These are phyloP conservation scores for Dendrothele bispora DNA, from an alignment of 768 basidiomycete genomes.

Conservation along the genomic window DNA sequence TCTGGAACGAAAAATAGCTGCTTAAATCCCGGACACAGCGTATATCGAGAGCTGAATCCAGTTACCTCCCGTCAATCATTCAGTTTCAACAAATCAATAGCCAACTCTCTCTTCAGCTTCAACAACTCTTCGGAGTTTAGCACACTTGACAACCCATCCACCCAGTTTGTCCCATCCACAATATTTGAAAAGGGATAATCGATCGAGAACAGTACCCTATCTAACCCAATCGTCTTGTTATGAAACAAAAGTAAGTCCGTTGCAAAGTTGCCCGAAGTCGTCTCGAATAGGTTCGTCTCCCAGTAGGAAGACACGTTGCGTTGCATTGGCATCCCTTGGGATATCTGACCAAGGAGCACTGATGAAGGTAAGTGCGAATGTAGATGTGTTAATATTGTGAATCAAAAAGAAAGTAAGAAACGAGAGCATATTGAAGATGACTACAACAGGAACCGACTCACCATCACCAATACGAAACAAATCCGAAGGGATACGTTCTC, in stretches of 20 bases:
- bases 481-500: conserved; percentile 42
- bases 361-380: too few species aligned
- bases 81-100: background rate
- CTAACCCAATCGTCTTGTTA: conserved; percentile 34
- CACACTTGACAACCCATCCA: conserved; percentile 2
- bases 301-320: conserved; percentile 37
- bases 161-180: conserved; percentile 1
- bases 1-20: too few species aligned
- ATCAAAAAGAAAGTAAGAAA: too few species aligned
- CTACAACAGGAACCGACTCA: too few species aligned
- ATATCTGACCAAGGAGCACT: too few species aligned
- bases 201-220: conserved; percentile 40
- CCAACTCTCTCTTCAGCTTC: background rate
- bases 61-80: too few species aligned
- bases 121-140: background rate
- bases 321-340: conserved; percentile 38
- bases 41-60: too few species aligned
- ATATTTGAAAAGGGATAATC: conserved; percentile 30
- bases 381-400: too few species aligned
- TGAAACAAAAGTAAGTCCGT: conserved; percentile 39
- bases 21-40: too few species aligned
- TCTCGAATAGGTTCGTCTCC: conserved; percentile 38
- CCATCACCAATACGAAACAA: conserved; percentile 37
- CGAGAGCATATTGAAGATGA: too few species aligned
- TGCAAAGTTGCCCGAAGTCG: conserved; percentile 39